Evolutionary conservation across 345 rosid species (phyloP).

Genomic region (Euclidium syriacum): DNA sequence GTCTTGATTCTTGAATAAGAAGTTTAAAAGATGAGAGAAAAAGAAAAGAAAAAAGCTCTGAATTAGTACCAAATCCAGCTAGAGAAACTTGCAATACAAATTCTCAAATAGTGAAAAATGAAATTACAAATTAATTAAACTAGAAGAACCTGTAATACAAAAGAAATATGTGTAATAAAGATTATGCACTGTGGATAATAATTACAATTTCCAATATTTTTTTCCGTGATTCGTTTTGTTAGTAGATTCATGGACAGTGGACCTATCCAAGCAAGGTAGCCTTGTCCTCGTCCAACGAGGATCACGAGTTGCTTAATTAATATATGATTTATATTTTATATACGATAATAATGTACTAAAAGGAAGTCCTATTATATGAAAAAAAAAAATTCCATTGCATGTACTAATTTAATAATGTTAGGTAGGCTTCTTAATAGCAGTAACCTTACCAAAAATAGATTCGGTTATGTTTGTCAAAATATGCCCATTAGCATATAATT

Average conservation of each 20-base stretch:
- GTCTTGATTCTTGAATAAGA: neutral
- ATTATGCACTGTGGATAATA: neutral
- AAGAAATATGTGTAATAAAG: neutral
- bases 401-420: too few species aligned
- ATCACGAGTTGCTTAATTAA: conserved; percentile 13
- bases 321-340: neutral
- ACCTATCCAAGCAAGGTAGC: conserved; percentile 30
- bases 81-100: conserved; percentile 15
- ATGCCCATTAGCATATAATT: too few species aligned
- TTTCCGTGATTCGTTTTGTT: conserved; percentile 9
- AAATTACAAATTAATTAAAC: conserved; percentile 1
- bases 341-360: neutral
- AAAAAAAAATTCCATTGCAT: neutral
- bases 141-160: conserved; percentile 23
- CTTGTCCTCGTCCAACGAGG: conserved; percentile 10
- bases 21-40: neutral
- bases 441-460: too few species aligned
- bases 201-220: neutral
- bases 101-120: neutral
- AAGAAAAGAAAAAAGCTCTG: neutral
- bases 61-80: conserved; percentile 10
- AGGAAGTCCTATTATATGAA: neutral
- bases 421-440: too few species aligned
- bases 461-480: too few species aligned
- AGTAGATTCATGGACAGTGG: conserved; percentile 4